phyloP scores from a whole-genome alignment of 306 rosid species.

The Pyrus pyrifolia region DNA sequence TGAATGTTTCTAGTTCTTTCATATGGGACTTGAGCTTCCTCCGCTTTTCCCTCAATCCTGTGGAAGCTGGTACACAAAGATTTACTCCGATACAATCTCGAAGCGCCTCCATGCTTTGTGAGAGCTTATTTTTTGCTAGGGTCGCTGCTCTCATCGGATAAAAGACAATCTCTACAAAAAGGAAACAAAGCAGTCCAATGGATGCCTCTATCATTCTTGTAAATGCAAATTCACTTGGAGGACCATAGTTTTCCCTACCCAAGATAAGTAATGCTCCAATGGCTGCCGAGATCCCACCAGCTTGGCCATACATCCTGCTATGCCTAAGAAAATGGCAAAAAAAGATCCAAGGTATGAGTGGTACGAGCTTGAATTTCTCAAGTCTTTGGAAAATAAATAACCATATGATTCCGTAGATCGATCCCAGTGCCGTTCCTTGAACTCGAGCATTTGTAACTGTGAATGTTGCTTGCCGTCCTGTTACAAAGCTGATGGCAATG shows the following conservation, averaged over 20 bases:
- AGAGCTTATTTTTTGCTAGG: slow-evolving; percentile 54
- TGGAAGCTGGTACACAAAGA: slow-evolving; percentile 15
- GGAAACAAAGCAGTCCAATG: slow-evolving; percentile 59
- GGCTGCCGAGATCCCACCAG: slow-evolving; percentile 66
- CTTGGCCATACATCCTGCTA: slow-evolving; percentile 75
- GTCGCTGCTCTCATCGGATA: slow-evolving; percentile 61
- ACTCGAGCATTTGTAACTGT: slow-evolving; percentile 58
- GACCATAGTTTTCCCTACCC: slow-evolving; percentile 57
- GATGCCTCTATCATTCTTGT: slow-evolving; percentile 56
- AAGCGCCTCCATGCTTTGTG: slow-evolving; percentile 36
- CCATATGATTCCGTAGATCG: slow-evolving; percentile 59
- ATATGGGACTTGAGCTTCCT: slow-evolving; percentile 37
- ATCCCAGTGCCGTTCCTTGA: slow-evolving; percentile 78
- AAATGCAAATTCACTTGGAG: slow-evolving; percentile 60
- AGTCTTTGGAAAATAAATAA: slow-evolving; percentile 30
- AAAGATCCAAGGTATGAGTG: slow-evolving; percentile 66
- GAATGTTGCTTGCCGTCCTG: slow-evolving; percentile 58
- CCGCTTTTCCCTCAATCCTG: slow-evolving; percentile 30
- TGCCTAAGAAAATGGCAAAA: slow-evolving; percentile 58
- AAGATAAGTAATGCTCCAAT: slow-evolving; percentile 59
- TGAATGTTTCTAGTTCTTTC: slow-evolving; percentile 32
- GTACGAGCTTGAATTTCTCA: slow-evolving; percentile 33
- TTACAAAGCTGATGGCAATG: slow-evolving; percentile 50
- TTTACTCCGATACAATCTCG: slow-evolving; percentile 36
- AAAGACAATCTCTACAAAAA: slow-evolving; percentile 39